Base-by-base conservation (phyloP, 2,329 filamentous ascomycete genomes). In the Calonectria fujianensis region DNA sequence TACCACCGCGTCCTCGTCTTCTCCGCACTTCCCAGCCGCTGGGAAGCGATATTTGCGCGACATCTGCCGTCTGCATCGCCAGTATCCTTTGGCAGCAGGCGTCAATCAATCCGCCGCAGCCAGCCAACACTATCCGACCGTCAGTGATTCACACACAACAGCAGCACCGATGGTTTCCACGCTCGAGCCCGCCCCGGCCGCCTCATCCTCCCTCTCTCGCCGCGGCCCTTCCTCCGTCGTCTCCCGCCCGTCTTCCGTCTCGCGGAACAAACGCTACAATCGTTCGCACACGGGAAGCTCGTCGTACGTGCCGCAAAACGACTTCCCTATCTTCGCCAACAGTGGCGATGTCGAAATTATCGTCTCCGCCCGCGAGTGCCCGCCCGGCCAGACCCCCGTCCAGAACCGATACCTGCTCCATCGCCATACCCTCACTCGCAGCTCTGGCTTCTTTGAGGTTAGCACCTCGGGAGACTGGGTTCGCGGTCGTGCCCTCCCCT, bases 281-380 rank as follows among this genome's bases (percentile, higher is more conserved):
- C 93, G 95, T 76, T 97, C 95, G 63, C 94, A 97, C 83, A 92
- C 94, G 80, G 95, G 95, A 73, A 93, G 93, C 75, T 87, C 89
- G 41, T 90, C 91, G 24, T 93, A 93, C 82, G 86, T 92, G 31
- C 91, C 94, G 52, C 94, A 94, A 82, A 98, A 98, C 83, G 96
- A 98, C 84, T 98, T 98, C 80, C 96, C 96, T 29, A 88, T 97
- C 82, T 98, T 98, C 85, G 93, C 93, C 65, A 93, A 96, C 80
- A 96, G 94, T 48, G 96, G 96, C 82, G 96, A 98, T 85, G 95
- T 98, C 81, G 96, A 98, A 86, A 96, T 98, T 76, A 83, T 96
- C 70, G 91, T 98, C 81, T 91, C 90, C 82, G 90, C 91, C 18
- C 88, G 94, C 69, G 78, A 81, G 20, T 70, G 72, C 10, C 72